A percentile compares a stretch with the other conserved stretches of the same genome.
phyloP scores from a whole-genome alignment of 345 rosid genomes.

The Xanthoceras sorbifolium region DNA sequence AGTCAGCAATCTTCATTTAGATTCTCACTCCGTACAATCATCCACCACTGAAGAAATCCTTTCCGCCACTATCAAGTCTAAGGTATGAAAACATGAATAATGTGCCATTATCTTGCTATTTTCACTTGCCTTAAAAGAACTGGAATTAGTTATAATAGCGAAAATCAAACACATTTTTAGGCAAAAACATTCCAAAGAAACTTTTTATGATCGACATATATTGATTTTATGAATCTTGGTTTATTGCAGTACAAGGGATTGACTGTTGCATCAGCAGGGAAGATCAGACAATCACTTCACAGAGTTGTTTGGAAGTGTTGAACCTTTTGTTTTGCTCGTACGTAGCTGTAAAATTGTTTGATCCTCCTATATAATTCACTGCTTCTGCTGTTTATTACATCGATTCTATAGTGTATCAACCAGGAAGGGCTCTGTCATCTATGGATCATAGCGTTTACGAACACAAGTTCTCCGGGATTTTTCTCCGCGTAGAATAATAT shows the following conservation, averaged over 20 bases:
- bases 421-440: conserved; percentile 17
- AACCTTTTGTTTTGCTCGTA: conserved; percentile 6
- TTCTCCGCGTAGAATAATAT: conserved; percentile 10
- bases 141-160: neutral
- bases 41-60: conserved; percentile 62
- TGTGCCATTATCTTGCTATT: neutral
- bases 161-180: neutral
- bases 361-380: conserved; percentile 6
- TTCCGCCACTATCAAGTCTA: conserved; percentile 58
- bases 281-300: conserved; percentile 60
- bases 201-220: neutral
- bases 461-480: conserved; percentile 11
- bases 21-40: conserved; percentile 81
- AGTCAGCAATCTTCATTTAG: conserved; percentile 56
- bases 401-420: neutral
- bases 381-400: conserved; percentile 25
- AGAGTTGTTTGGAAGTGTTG: conserved; percentile 61
- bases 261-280: conserved; percentile 41
- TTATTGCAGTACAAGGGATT: conserved; percentile 63
- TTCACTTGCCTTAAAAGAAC: neutral
- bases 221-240: neutral
- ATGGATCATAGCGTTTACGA: conserved; percentile 14
- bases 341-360: neutral
- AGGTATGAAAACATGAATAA: conserved; percentile 45
- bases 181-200: too few species aligned